phyloP scores from a whole-genome alignment of 352 stramenopile species.

The Phytophthora quininea region DNA sequence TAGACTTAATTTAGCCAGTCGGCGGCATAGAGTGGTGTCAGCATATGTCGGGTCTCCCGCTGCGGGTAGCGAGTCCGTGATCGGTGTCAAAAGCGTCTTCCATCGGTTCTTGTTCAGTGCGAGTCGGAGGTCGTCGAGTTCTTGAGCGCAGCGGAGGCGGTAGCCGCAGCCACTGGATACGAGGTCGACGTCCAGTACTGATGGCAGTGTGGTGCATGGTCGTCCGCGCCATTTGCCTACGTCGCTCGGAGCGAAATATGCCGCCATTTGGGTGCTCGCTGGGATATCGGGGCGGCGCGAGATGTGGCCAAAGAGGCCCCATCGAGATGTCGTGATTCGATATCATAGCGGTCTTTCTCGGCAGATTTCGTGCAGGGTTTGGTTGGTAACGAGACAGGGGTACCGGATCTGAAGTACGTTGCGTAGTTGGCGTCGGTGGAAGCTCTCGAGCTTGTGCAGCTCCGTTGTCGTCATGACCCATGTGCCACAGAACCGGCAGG shows the following conservation, averaged over 20 bases:
- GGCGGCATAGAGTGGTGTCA: constrained; percentile 19
- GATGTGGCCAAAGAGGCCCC: constrained; percentile 13
- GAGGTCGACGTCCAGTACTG: background rate
- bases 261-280: constrained; percentile 4
- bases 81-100: background rate
- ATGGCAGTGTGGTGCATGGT: constrained; percentile 5
- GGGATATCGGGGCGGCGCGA: constrained; percentile 2
- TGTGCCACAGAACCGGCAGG: background rate
- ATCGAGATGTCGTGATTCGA: constrained; percentile 3
- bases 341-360: constrained; percentile 5
- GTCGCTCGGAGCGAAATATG: background rate
- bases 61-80: background rate
- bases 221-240: constrained; percentile 5
- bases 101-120: background rate
- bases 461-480: constrained; percentile 3
- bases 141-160: background rate
- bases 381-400: background rate
- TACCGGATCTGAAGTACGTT: constrained; percentile 1
- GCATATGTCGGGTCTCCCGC: constrained; percentile 16
- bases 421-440: constrained; percentile 3
- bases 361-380: constrained; percentile 5
- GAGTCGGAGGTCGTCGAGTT: constrained; percentile 9
- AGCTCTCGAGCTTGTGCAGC: constrained; percentile 1
- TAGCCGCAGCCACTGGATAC: constrained; percentile 7
- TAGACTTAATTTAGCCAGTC: constrained; percentile 18